phyloP scores from a whole-genome alignment of 1,284 basidiomycete species.

The Cystobasidium pallidum region DNA sequence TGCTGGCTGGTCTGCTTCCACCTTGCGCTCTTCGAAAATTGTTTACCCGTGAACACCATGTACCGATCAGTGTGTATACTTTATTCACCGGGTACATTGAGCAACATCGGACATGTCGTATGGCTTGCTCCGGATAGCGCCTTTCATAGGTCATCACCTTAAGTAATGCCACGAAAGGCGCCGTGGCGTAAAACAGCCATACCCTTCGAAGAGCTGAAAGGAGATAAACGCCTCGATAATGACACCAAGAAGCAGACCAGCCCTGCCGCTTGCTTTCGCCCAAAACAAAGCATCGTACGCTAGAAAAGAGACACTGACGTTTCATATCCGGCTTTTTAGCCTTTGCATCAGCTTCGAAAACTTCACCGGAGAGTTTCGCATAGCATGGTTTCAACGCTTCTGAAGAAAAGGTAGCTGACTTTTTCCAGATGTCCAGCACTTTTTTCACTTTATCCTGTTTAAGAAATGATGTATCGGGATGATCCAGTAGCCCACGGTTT shows the following conservation, averaged over 20 bases:
- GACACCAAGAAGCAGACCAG: not conserved
- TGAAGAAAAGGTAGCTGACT: slow-evolving; percentile 79
- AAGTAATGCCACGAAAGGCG: not conserved
- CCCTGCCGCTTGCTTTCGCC: not conserved
- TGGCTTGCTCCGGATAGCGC: not conserved
- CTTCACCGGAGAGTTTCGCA: slow-evolving; percentile 20
- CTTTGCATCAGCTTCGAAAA: slow-evolving; percentile 1
- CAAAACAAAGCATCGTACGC: not conserved
- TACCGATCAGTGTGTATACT: too few species aligned
- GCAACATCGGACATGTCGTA: not conserved
- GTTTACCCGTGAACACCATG: too few species aligned
- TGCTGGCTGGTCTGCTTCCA: slow-evolving; percentile 16
- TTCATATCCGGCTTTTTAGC: slow-evolving; percentile 11
- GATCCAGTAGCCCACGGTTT: too few species aligned
- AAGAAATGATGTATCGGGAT: not conserved
- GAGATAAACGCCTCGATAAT: not conserved
- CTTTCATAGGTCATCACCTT: not conserved
- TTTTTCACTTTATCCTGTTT: slow-evolving; percentile 89
- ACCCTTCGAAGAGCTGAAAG: not conserved
- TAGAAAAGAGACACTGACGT: slow-evolving; percentile 13
- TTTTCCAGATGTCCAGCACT: slow-evolving; percentile 91
- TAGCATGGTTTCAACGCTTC: slow-evolving; percentile 60
- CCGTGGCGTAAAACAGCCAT: not conserved
- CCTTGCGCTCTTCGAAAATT: too few species aligned
- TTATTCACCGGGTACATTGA: not conserved